Base-by-base conservation (phyloP, 768 basidiomycete species). In the Pilatotrama ljubarskyi region DNA sequence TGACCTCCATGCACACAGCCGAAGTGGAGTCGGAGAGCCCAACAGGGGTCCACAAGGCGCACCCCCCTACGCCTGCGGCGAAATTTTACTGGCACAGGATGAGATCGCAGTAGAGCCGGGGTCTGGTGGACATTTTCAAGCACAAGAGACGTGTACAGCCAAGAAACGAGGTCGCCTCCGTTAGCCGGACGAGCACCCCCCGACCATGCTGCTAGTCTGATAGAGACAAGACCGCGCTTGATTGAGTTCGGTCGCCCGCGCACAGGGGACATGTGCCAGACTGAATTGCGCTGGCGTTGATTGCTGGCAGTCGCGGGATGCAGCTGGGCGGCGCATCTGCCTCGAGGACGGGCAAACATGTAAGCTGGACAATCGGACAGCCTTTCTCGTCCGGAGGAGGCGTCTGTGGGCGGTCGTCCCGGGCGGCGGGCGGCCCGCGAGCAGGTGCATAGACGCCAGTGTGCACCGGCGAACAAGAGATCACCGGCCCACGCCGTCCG, bases 31-130 rank as follows among this genome's bases (percentile, higher is more conserved):
- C 20, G 47, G 44, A 29, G 37, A 18, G 47, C 47, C 25, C 55
- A 57, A 57, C 55, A 57, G 24, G 47, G 52, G 47, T 32, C 52
- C 52, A 60, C 47, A 54, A 47, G 36, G 58, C 46, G 37, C 51
- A 22, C 36, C 36, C 36, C 14, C 36, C 11, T 32, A 37, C 18
- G 43, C 25, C 7, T 13, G 15, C 13, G 38, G 36, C 22, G 18
- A 20, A 49, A 41, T 57, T 42, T 40, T 22, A n/a, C 17, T 17
- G 17, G 42, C 42, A 18, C 47, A 40, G 37, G 37, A 9, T 11
- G 37, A 57, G 47, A 56, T 57, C 38, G 55, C 55, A 48, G 47
- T 26, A 25, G 20, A 11, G 35, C 24, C 8, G 20, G 35, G 22
- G 50, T 32, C 29, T 10, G 29, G 10, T 32, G 29, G 29, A 50